Conservation (phyloP, 1,284 basidiomycete genomes). For the Trichosporon sp. region DNA sequence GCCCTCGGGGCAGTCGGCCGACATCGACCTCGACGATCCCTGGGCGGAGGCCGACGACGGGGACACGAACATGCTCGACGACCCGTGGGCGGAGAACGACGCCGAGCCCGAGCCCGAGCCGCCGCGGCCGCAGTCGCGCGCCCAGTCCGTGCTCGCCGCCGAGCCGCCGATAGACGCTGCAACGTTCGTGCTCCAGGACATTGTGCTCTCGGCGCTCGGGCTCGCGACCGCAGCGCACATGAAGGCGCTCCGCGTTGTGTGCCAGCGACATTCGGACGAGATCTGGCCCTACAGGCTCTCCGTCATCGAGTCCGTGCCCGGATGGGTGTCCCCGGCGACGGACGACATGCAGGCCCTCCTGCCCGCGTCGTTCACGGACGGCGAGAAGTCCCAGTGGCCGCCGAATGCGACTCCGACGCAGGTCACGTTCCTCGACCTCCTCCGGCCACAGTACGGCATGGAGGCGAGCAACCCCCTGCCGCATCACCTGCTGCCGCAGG, state of each 20-base stretch:
- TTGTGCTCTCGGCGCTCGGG: slow-evolving; percentile 60
- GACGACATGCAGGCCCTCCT: slow-evolving; percentile 61
- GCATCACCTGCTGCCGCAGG: slow-evolving; percentile 23
- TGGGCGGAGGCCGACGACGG: slow-evolving; percentile 58
- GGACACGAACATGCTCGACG: slow-evolving; percentile 22
- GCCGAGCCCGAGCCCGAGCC: not conserved
- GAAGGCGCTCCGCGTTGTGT: slow-evolving; percentile 57
- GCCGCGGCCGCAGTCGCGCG: not conserved
- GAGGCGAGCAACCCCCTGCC: not conserved
- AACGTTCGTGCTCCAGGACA: slow-evolving; percentile 60
- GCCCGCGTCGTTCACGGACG: slow-evolving; percentile 57
- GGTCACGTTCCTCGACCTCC: slow-evolving; percentile 13
- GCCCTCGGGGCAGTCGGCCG: not conserved
- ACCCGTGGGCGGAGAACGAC: slow-evolving; percentile 29
- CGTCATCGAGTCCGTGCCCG: slow-evolving; percentile 69
- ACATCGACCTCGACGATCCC: slow-evolving; percentile 61
- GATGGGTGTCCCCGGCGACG: slow-evolving; percentile 59
- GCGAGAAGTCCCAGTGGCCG: slow-evolving; percentile 47
- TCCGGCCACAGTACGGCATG: slow-evolving; percentile 8
- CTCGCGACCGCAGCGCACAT: slow-evolving; percentile 64
- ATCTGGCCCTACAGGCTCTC: slow-evolving; percentile 67
- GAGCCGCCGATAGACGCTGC: slow-evolving; percentile 41
- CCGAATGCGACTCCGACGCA: not conserved
- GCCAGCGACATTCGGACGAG: slow-evolving; percentile 56
- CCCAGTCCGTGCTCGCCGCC: not conserved